Conservation (phyloP, 495 filamentous ascomycete species). For the Tuber magnatum region DNA sequence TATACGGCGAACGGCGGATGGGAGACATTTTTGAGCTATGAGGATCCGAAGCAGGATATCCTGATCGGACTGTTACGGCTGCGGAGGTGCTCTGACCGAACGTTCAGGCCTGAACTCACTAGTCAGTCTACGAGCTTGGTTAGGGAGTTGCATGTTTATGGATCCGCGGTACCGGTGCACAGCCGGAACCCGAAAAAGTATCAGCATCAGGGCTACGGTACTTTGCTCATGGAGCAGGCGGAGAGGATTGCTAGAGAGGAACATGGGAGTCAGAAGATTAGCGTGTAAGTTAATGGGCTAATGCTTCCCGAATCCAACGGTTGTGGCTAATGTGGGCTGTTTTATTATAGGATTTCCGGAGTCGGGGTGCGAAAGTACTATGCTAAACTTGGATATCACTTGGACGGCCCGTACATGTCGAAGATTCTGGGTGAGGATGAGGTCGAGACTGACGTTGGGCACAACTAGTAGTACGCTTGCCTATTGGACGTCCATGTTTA, state of each 20-base stretch:
- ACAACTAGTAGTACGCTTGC: not conserved
- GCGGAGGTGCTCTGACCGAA: conserved; percentile 80
- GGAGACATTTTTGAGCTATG: conserved; percentile 97
- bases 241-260: conserved; percentile 90
- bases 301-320: no score
- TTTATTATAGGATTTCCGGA: conserved; percentile 59
- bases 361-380: conserved; percentile 95
- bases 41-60: conserved; percentile 98
- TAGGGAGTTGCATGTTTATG: conserved; percentile 92
- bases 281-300: conserved; percentile 48
- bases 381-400: conserved; percentile 76
- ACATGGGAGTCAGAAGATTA: conserved; percentile 86
- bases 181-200: conserved; percentile 90
- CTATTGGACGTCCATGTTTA: not conserved
- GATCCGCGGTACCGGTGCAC: conserved; percentile 89
- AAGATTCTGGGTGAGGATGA: conserved; percentile 50
- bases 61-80: conserved; percentile 84
- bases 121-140: conserved; percentile 86
- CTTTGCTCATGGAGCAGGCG: conserved; percentile 93
- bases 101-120: conserved; percentile 79
- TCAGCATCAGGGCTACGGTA: conserved; percentile 96
- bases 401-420: conserved; percentile 88
- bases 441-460: not conserved
- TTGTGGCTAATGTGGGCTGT: conserved; percentile 8
- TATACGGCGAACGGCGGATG: conserved; percentile 92